phyloP scores from a whole-genome alignment of 192 early-diverging fungal species.

The Backusella psychrophila region DNA sequence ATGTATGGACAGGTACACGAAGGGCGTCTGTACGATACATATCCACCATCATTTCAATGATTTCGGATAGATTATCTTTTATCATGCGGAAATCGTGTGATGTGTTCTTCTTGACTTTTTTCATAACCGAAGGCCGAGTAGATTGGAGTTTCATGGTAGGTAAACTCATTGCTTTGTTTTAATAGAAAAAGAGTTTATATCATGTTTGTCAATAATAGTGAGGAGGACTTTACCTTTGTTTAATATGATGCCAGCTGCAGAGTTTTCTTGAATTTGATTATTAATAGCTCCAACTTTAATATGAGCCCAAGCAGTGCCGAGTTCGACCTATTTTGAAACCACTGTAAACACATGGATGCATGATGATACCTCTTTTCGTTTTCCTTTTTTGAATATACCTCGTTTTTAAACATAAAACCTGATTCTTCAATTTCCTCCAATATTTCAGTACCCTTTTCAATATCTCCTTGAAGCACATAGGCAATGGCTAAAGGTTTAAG shows the following conservation, averaged over 20 bases:
- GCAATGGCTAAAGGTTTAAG: not conserved
- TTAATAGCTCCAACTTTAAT: not conserved
- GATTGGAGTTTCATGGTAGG: slow-evolving; percentile 3
- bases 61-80: slow-evolving; percentile 4
- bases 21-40: slow-evolving; percentile 30
- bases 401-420: not conserved
- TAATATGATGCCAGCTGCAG: not conserved
- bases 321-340: not conserved
- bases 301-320: not conserved
- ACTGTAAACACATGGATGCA: not conserved
- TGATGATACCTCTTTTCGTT: not conserved
- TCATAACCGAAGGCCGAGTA: not conserved
- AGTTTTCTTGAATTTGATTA: not conserved
- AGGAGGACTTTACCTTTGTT: not conserved
- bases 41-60: slow-evolving; percentile 37
- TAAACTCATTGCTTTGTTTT: slow-evolving; percentile 5
- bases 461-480: not conserved
- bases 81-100: not conserved
- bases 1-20: not conserved
- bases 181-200: not conserved
- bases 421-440: slow-evolving; percentile 2
- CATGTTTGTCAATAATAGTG: not conserved
- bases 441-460: not conserved
- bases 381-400: not conserved
- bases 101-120: not conserved